phyloP scores from a whole-genome alignment of 2,329 filamentous ascomycete genomes.

The Pyrenophora teres region DNA sequence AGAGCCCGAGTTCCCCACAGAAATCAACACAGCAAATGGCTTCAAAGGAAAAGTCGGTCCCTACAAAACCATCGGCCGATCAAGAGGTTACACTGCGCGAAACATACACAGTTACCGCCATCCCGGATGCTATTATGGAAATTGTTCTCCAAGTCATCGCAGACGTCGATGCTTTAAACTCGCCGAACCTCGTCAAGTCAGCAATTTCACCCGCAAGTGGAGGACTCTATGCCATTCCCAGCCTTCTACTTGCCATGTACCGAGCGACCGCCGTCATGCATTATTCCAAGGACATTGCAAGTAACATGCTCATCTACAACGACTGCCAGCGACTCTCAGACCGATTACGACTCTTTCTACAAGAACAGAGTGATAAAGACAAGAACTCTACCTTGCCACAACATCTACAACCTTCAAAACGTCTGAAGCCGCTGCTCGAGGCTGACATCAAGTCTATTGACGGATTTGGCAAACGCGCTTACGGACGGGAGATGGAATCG shows the following conservation, averaged over 20 bases:
- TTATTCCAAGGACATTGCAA: constrained; percentile 65
- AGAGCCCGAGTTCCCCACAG: constrained; percentile 17
- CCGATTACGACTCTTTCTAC: constrained; percentile 55
- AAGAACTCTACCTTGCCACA: constrained; percentile 35
- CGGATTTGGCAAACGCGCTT: constrained; percentile 64
- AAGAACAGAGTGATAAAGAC: constrained; percentile 49
- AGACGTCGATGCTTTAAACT: constrained; percentile 59
- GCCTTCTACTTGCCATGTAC: constrained; percentile 76
- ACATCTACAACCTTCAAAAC: constrained; percentile 40
- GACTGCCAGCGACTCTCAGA: constrained; percentile 64
- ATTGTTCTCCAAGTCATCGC: constrained; percentile 62
- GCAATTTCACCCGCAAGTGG: constrained; percentile 70
- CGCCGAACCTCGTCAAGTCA: constrained; percentile 51
- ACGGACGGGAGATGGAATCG: constrained; percentile 67
- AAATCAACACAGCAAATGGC: constrained; percentile 29
- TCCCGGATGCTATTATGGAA: constrained; percentile 77
- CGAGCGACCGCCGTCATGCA: constrained; percentile 75
- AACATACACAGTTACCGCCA: constrained; percentile 84
- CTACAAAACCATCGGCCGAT: constrained; percentile 28
- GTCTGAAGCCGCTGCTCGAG: constrained; percentile 56
- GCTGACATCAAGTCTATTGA: constrained; percentile 61
- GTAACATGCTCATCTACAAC: constrained; percentile 69
- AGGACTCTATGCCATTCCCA: constrained; percentile 73
- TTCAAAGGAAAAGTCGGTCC: too few relatives aligned
- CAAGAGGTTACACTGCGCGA: constrained; percentile 80